Evolutionary conservation across 257 asterid species (phyloP), one percentile per base, ranked within the genome.

Genomic region (Catharanthus roseus): DNA sequence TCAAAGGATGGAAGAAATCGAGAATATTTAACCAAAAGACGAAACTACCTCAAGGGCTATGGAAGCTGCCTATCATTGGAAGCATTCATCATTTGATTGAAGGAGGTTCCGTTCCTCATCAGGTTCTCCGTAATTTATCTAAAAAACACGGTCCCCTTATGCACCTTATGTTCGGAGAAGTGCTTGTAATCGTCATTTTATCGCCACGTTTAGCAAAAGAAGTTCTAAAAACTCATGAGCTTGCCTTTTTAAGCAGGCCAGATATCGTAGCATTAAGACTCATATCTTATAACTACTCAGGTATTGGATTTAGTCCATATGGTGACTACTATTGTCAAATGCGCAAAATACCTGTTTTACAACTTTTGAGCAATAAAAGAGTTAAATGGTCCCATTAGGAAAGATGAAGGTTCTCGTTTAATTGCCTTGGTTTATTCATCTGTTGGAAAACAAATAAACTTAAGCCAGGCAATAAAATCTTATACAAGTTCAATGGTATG

Each of bases 311-410:
- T 11, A 64, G 75, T 42, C 80, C 80, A 6, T 72, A 75, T 41
- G 83, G 80, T 0, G 64, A 29, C 4, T 71, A 75, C 50, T 79
- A 77, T 80, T 72, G 77, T 29, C 74, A 68, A 18, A n/a, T 74
- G 65, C 61, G 79, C 0, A 74, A 74, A 49, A 15, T 78, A 2
- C 69, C 78, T 64, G 63, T 66, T 36, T 11, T 62, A 33, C 73
- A 78, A 57, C 69, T 78, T 36, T 50, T 78, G 3, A 78, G 60
- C 66, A 4, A 44, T 1, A 74, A 64, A 15, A 49, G 56, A 2
- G 70, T 74, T 45, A 51, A 19, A 21, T 55, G 19, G 4, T 12
- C 45, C 55, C 6, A 29, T 62, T 10, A 58, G 82, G 28, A 38
- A 36, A 19, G 76, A 70, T 5, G 82, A 78, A 64, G 73, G 67